Base-by-base conservation (phyloP, 495 filamentous ascomycete genomes). In the Pseudoneurospora amorphoporcata region DNA sequence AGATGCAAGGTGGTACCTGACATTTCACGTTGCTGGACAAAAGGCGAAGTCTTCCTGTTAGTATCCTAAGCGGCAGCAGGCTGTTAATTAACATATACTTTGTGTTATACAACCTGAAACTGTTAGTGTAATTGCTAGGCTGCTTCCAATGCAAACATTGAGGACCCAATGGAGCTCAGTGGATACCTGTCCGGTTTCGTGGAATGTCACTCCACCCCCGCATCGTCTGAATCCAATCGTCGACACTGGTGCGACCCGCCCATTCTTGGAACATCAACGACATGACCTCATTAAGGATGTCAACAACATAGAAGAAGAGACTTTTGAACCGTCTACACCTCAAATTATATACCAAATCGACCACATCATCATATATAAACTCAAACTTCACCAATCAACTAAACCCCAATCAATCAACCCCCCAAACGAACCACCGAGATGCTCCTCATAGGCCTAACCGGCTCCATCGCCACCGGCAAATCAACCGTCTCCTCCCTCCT, bases 381-480 rank as follows among this genome's bases (percentile, higher is more conserved):
- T 17, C 53, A 9, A 65, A 8, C 53, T 12, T n/a, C 32, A 71
- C 39, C 41, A 68, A 29, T 8, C 42, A 40, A 17, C 35, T 19
- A 41, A n/a, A 32, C 29, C 37, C 8, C 53, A 39, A 37, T 58
- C 16, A 39, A 40, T 17, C n/a, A 10, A 42, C 43, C 3, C 17
- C 43, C 43, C 2, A 43, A 72, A n/a, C 35, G 38, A 71, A 45
- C 71, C 45, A 3, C 12, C 76, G 84, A 72, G 69, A 99, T 99
- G 96, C 88, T 99, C 70, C 88, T 99, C 76, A 92, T 99, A 78
- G 95, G 95, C 75, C 90, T 99, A 38, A 99, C 95, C 42, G 95
- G 95, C 83, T 97, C 94, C 73, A 97, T 99, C 80, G 95, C 95
- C 42, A 98, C 96, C 4, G 95, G 96, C 79, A 99, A 99, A 89